Evolutionary conservation across 352 stramenopile species (phyloP).

Genomic region (Blastocystis sp.): DNA sequence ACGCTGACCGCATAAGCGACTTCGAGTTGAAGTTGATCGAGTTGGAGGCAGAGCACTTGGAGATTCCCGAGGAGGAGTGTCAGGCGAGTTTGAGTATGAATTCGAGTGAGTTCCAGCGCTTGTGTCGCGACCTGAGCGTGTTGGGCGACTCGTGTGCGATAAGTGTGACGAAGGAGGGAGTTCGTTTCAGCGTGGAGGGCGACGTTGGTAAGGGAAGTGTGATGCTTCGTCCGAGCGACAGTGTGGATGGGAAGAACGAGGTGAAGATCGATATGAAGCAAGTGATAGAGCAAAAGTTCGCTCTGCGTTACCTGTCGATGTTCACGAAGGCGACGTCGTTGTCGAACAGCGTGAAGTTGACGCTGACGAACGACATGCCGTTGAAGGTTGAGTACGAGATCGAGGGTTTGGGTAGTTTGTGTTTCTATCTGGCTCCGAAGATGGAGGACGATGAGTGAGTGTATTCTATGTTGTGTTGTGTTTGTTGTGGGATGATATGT

Average conservation of each 20-base stretch:
- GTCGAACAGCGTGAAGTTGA: slow-evolving; percentile 91
- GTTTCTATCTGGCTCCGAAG: slow-evolving; percentile 99
- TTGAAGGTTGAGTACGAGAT: slow-evolving; percentile 98
- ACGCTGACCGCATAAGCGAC: slow-evolving; percentile 89
- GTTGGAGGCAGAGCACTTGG: slow-evolving; percentile 97
- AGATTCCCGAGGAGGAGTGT: slow-evolving; percentile 97
- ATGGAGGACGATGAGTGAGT: slow-evolving; percentile 90
- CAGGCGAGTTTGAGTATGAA: slow-evolving; percentile 85
- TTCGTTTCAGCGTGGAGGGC: slow-evolving; percentile 94
- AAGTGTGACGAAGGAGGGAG: slow-evolving; percentile 92
- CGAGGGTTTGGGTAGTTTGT: slow-evolving; percentile 93
- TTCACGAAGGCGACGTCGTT: slow-evolving; percentile 98
- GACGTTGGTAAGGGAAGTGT: slow-evolving; percentile 95
- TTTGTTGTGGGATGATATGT: neutral
- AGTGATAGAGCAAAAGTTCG: slow-evolving; percentile 96
- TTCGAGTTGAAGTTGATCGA: slow-evolving; percentile 99
- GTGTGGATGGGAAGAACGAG: slow-evolving; percentile 82
- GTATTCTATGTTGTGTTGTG: too few relatives aligned
- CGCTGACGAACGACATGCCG: slow-evolving; percentile 94
- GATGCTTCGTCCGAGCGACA: slow-evolving; percentile 86
- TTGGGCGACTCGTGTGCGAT: slow-evolving; percentile 97
- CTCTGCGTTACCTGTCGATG: slow-evolving; percentile 98
- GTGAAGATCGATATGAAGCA: slow-evolving; percentile 97
- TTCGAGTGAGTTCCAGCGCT: slow-evolving; percentile 94
- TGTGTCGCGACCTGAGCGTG: slow-evolving; percentile 95